Percentiles rank a stretch among this genome's conserved stretches.
These are phyloP conservation scores for Alternaria gaisen DNA, from an alignment of 2,329 filamentous ascomycete species.

Conservation along the genomic window DNA sequence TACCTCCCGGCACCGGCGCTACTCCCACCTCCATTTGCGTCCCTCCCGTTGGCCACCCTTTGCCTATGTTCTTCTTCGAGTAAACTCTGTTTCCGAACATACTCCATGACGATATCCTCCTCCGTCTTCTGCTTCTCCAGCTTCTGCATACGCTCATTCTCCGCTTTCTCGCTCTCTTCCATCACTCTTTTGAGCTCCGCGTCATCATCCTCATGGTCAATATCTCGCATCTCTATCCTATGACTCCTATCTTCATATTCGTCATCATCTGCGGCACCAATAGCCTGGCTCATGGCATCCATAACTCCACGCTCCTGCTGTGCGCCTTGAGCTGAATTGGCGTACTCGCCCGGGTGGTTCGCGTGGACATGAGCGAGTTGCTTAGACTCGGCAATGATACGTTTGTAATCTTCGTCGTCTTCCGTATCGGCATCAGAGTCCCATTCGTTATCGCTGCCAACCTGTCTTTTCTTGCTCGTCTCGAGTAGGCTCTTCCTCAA, in stretches of 20 bases:
- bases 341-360: slow-evolving; percentile 29
- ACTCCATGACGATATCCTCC: slow-evolving; percentile 78
- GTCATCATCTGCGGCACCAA: background rate
- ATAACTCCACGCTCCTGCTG: slow-evolving; percentile 21
- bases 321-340: slow-evolving; percentile 10
- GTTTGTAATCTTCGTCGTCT: slow-evolving; percentile 48
- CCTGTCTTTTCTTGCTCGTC: slow-evolving; percentile 34
- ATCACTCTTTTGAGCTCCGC: slow-evolving; percentile 40
- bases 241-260: background rate
- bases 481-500: slow-evolving; percentile 57
- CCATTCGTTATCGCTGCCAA: slow-evolving; percentile 40
- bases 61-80: slow-evolving; percentile 62
- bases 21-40: background rate
- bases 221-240: background rate
- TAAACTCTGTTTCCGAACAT: slow-evolving; percentile 79
- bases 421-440: slow-evolving; percentile 38
- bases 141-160: slow-evolving; percentile 53
- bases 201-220: slow-evolving; percentile 26
- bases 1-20: background rate
- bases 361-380: slow-evolving; percentile 40
- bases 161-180: slow-evolving; percentile 38
- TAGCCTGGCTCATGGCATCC: slow-evolving; percentile 17
- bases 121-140: slow-evolving; percentile 61
- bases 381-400: slow-evolving; percentile 48
- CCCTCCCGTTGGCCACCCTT: slow-evolving; percentile 19